A percentile compares a stretch with the other conserved stretches of the same genome.
phyloP scores from a whole-genome alignment of 768 basidiomycete genomes.

The Russula sp. region DNA sequence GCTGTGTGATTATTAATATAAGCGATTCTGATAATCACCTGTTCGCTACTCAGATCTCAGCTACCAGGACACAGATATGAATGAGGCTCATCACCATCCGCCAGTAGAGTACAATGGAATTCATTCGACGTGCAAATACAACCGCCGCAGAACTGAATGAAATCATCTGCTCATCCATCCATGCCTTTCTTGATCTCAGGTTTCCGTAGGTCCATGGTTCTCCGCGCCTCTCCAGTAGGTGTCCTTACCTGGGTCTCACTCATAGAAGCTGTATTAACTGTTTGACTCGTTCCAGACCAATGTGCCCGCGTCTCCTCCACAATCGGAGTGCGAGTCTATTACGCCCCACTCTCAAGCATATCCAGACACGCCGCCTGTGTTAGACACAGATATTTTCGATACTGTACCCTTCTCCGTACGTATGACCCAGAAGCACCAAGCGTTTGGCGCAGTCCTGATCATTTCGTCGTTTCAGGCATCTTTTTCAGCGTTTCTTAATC shows the following conservation, averaged over 20 bases:
- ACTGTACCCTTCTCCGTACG: slow-evolving; percentile 23
- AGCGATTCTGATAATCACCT: no score
- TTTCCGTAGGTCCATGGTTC: slow-evolving; percentile 14
- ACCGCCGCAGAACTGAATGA: not conserved
- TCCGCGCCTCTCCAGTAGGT: slow-evolving; percentile 7
- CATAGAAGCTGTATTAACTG: not conserved
- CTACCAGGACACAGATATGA: no score
- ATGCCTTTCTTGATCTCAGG: slow-evolving; percentile 18
- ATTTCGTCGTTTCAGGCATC: no score
- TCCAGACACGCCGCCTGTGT: slow-evolving; percentile 22
- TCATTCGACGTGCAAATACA: slow-evolving; percentile 9
- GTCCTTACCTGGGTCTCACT: not conserved
- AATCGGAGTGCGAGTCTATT: slow-evolving; percentile 9
- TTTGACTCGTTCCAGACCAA: not conserved
- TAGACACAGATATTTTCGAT: slow-evolving; percentile 22
- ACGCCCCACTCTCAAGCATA: slow-evolving; percentile 13
- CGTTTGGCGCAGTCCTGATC: no score
- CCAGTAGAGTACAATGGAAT: not conserved
- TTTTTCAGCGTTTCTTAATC: slow-evolving; percentile 19
- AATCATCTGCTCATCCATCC: not conserved
- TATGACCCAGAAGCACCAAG: no score
- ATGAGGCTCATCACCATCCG: no score
- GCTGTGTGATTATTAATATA: no score
- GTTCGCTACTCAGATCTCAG: no score
- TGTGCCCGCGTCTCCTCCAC: slow-evolving; percentile 13